Base-by-base conservation (phyloP, 1,284 basidiomycete species). In the Ganoderma sinense region DNA sequence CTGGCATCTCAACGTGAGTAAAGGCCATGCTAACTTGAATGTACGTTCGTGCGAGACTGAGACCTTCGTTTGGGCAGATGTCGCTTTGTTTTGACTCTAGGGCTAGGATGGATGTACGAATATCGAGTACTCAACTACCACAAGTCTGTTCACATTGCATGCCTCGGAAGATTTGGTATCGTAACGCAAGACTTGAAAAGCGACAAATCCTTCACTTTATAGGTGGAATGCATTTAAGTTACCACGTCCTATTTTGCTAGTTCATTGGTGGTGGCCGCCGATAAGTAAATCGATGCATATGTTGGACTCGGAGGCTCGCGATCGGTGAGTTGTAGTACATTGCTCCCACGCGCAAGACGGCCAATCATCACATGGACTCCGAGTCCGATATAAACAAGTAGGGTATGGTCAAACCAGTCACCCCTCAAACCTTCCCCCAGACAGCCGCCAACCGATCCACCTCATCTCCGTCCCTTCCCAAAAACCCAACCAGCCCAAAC, bases 401-500 rank as follows among this genome's bases (percentile, higher is more conserved):
- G 23, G 48, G 23, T 10, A 51, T 26, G 11, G 4, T 14, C 48
- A 23, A 51, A 26, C 48, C 23, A 13, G 10, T 26, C 23, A 4
- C 7, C 10, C 14, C 48, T 51, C 48, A 51, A 51, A 51, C 48
- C 23, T 51, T 51, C 23, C 48, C 48, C 48, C 48, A 51, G 4
- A 51, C 23, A 1, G 23, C 48, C 48, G 48, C 23, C 23, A 51
- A 26, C 48, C n/a, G 48, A 39, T 70, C 69, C 26, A 70, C 36
- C 69, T 70, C 69, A n/a, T 70, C 69, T 51, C 69, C 69, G 13
- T 67, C 66, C 66, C 67, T 66, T 5, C 69, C 69, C 13, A 53
- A 36, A 33, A 64, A 61, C 8, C 63, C 69, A 36, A 68, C 69
- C 41, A 70, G 55, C 8, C 41, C 63, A n/a, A 61, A 70, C 36